Evolutionary conservation across 106 monocot genomes (phyloP), one percentile per base, ranked within the genome.

Genomic region (Platanthera zijinensis): DNA sequence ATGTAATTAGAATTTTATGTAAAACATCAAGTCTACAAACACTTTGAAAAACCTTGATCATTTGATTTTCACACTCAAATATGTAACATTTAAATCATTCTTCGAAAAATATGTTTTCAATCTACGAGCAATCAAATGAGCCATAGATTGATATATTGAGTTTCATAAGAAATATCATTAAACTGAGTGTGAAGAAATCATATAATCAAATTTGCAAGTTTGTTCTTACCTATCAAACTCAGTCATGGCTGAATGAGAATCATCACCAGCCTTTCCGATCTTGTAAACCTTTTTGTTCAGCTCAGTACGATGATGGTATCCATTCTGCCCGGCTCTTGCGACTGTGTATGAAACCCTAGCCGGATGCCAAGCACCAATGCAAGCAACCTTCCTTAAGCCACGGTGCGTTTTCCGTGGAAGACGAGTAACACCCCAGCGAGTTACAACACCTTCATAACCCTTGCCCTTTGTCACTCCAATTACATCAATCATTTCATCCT

Each of bases 331-430:
- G 64, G 90, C 90, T 50, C 90, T 75, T 5, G 90, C 90, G 18
- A 90, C 90, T 0, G 88, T 91, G 71, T 71, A 91, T 4, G 90
- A 91, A 74, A 91, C 88, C 77, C 90, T 79, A 21, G 90, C 90
- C 0, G 90, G 90, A 74, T 91, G 90, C 90, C 90, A 91, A 6
- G 90, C 90, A 57, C 90, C 90, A 45, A 91, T 91, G 50, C 90
- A 91, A 3, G 90, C 90, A 52, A 90, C 90, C 76, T 90, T 90
- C 14, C 90, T 77, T 9, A 90, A 81, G 6, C 90, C 90, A 2
- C 87, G 74, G 15, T 92, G 91, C 3, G 88, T 92, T 67, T 92
- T 92, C 15, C 91, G 74, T 10, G 91, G 91, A 45, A 92, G 84
- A 19, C 91, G 82, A 8, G 88, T 89, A 8, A 90, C 90, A 45